phyloP scores from a whole-genome alignment of 148 eudicot genomes.

The Cornus kousa region DNA sequence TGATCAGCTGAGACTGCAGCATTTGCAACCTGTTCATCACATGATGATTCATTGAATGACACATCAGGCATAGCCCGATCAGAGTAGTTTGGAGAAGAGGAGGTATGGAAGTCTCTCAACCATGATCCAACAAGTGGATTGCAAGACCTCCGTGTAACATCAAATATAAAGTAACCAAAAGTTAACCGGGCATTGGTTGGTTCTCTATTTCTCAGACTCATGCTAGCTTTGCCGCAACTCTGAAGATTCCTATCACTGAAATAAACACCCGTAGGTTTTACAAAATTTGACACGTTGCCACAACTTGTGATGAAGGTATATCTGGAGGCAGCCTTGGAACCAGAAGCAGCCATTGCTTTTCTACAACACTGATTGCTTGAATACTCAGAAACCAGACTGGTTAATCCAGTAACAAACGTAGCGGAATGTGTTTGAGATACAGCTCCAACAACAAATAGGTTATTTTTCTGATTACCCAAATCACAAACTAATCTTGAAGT shows the following conservation, averaged over 20 bases:
- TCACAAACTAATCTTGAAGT: constrained; percentile 3
- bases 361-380: constrained; percentile 11
- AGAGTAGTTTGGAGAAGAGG: constrained; percentile 35
- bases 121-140: constrained; percentile 26
- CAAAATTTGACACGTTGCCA: constrained; percentile 38
- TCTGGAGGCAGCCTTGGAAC: constrained; percentile 49
- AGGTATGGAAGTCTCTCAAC: constrained; percentile 19
- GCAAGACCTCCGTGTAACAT: constrained; percentile 23
- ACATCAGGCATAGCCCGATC: constrained; percentile 36
- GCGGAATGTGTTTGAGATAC: neutral
- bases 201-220: constrained; percentile 50
- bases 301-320: constrained; percentile 41
- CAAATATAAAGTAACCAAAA: constrained; percentile 17
- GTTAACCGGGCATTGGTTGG: constrained; percentile 3
- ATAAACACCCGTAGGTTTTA: constrained; percentile 47
- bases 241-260: constrained; percentile 39
- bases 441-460: neutral
- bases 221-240: constrained; percentile 36
- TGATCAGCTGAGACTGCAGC: constrained; percentile 29
- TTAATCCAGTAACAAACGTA: constrained; percentile 8
- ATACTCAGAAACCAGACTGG: constrained; percentile 4
- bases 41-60: constrained; percentile 25
- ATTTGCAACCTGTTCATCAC: constrained; percentile 30
- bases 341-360: constrained; percentile 59
- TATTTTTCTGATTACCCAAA: constrained; percentile 6